phyloP scores from a whole-genome alignment of 768 basidiomycete genomes.

The Leccinum broughii region DNA sequence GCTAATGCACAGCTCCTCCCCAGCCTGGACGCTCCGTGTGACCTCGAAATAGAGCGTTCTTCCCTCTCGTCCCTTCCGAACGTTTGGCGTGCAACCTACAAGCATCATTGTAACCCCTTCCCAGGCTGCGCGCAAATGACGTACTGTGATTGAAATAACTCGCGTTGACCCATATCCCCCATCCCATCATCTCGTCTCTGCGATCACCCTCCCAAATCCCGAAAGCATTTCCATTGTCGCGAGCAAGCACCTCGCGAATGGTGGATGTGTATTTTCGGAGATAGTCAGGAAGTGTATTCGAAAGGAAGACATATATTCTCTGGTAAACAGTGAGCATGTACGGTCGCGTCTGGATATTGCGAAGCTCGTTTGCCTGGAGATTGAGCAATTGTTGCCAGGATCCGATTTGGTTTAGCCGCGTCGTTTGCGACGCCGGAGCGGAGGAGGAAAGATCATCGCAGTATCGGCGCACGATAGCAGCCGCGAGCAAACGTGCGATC shows the following conservation, averaged over 20 bases:
- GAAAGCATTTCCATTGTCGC: constrained; percentile 68
- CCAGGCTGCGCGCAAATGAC: constrained; percentile 5
- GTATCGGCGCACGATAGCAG: constrained; percentile 48
- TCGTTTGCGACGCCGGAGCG: constrained; percentile 3
- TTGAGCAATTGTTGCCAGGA: constrained; percentile 51
- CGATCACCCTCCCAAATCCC: constrained; percentile 62
- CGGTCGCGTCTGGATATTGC: constrained; percentile 46
- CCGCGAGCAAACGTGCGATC: constrained; percentile 55
- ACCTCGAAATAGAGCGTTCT: constrained; percentile 51
- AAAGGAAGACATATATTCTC: constrained; percentile 55
- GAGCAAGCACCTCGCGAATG: constrained; percentile 53
- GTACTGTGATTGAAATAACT: constrained; percentile 72
- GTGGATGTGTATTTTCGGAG: constrained; percentile 41
- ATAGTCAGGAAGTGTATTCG: constrained; percentile 33
- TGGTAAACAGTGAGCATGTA: constrained; percentile 52
- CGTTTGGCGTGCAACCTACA: constrained; percentile 54
- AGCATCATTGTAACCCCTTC: not conserved
- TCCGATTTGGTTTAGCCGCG: constrained; percentile 4
- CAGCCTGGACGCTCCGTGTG: constrained; percentile 40
- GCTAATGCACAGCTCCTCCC: constrained; percentile 60
- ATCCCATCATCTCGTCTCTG: constrained; percentile 61
- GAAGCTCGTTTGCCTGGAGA: constrained; percentile 60
- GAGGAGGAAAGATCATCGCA: constrained; percentile 20
- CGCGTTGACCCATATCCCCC: constrained; percentile 58
- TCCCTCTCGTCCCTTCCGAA: constrained; percentile 46